Conservation (phyloP, 192 early-diverging fungal genomes). For the Backusella circina region DNA sequence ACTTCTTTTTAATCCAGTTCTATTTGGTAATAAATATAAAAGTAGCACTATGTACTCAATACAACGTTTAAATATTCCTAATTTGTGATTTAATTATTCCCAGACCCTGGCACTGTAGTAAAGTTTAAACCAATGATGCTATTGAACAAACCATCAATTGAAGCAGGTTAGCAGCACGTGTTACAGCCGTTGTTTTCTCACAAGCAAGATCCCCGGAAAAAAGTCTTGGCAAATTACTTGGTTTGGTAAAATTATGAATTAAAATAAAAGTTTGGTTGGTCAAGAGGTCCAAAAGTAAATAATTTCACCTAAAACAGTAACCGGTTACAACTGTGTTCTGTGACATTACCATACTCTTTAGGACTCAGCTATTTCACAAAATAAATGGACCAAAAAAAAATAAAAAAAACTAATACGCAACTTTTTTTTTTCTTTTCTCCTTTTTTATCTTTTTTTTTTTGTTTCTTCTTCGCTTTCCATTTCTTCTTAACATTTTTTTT, state of each 20-base stretch:
- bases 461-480: not conserved
- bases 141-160: not conserved
- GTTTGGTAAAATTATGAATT: not conserved
- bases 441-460: not conserved
- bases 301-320: slow-evolving; percentile 15
- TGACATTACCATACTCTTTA: not conserved
- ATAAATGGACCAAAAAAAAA: slow-evolving; percentile 1
- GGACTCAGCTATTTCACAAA: slow-evolving; percentile 1
- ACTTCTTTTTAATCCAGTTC: not conserved
- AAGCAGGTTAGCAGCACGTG: not conserved
- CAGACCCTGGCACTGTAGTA: not conserved
- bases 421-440: not conserved
- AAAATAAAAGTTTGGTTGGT: slow-evolving; percentile 5
- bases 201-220: not conserved
- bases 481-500: not conserved
- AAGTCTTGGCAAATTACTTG: slow-evolving; percentile 9
- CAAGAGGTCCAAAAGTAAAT: slow-evolving; percentile 11
- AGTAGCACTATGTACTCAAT: not conserved
- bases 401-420: not conserved
- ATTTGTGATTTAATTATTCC: slow-evolving; percentile 12
- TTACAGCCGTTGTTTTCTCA: not conserved
- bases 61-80: slow-evolving; percentile 4
- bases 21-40: not conserved
- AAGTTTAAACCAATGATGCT: not conserved
- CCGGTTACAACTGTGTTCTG: not conserved